Evolutionary conservation across 148 eudicot species (phyloP).

Genomic region (Vaccinium darrowii): DNA sequence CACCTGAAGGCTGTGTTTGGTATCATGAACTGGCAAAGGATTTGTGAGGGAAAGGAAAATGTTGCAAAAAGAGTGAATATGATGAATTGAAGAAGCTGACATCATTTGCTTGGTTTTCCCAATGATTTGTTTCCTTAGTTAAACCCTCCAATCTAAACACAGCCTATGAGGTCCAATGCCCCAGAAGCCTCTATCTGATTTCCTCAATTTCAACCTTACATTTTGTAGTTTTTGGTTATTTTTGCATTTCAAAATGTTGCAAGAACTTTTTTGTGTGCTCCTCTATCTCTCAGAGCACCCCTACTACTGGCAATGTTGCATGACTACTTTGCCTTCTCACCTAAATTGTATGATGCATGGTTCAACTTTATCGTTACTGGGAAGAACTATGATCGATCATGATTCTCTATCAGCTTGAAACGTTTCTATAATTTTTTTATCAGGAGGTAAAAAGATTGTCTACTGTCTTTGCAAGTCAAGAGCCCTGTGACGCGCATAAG

Average conservation of each 20-base stretch:
- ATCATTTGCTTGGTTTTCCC: not conserved
- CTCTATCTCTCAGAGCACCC: not conserved
- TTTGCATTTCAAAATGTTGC: not conserved
- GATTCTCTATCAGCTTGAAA: conserved; percentile 8
- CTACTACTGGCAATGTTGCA: not conserved
- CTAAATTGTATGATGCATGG: not conserved
- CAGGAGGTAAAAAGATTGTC: conserved; percentile 51
- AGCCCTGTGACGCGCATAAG: conserved; percentile 51
- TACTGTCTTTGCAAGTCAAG: conserved; percentile 47
- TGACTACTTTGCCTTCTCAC: conserved; percentile 4
- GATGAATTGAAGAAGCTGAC: not conserved
- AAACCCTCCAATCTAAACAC: not conserved
- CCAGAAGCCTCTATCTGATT: not conserved
- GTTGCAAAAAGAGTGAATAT: not conserved
- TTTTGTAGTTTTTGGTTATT: not conserved
- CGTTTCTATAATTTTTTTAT: conserved; percentile 10
- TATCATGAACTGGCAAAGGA: not conserved
- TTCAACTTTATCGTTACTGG: not conserved
- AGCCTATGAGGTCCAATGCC: not conserved
- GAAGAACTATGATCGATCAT: conserved; percentile 2
- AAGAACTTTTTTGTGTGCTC: not conserved
- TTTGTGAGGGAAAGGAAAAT: not conserved
- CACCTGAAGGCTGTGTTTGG: conserved; percentile 4
- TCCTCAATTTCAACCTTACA: not conserved
- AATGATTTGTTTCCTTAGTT: not conserved